Evolutionary conservation across 352 stramenopile genomes (phyloP), one percentile per base, ranked within the genome.

Genomic region (Plasmopara muralis): DNA sequence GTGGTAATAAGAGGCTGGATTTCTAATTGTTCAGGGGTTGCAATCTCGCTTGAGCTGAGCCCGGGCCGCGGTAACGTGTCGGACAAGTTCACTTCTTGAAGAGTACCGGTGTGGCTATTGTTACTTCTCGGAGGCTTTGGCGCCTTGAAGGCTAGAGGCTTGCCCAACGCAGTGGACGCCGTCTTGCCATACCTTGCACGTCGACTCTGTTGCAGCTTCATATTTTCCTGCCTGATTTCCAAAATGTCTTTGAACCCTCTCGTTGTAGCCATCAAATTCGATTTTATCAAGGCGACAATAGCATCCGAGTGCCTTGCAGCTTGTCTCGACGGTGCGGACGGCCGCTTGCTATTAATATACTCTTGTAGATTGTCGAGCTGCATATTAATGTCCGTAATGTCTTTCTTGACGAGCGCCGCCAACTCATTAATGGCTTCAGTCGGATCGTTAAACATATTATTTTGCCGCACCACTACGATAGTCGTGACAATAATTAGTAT

Each of bases 371-470:
- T 86, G 60, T 93, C 81, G 38, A 93, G 68, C 63, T 93, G 79
- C 50, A 81, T 75, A 54, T 89, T 89, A 66, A 93, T 93, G 37
- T 83, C 67, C 7, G 80, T 93, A 57, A 93, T 93, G 51, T 93
- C 83, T 41, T 89, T 87, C 71, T 93, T 91, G 39, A 93, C 77
- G 4, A 90, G 69, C 43, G 69, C 70, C 5, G 81, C 80, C 40
- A 91, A 62, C 65, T 87, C 80, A 45, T 93, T 93, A 51, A 93
- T 93, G 35, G 79, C 66, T 53, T 85, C 76, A 0, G 77, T 89
- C 18, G 83, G 83, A 55, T 93, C 83, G 49, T 93, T 91, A 50
- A 93, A 93, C 78, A 93, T 91, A 68, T 89, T 93, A 55, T 89
- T 90, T 64, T 93, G 78, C 33, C 81, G 74, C 31, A 93, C 80